These are phyloP conservation scores for Leishmania arabica DNA, from an alignment of 208 protist species.

Conservation along the genomic window DNA sequence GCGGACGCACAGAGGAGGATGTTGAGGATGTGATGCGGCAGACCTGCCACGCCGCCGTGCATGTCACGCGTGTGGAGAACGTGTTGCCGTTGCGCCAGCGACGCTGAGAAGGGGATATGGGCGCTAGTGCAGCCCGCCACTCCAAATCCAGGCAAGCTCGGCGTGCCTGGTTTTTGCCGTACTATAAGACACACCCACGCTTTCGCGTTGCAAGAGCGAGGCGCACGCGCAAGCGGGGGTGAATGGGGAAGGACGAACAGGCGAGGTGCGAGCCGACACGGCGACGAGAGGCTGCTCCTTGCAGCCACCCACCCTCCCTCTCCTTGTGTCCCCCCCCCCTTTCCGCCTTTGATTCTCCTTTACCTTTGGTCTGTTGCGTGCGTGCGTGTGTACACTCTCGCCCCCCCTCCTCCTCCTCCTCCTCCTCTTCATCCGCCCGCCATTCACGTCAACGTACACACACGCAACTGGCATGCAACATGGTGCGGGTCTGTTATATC, in stretches of 20 bases:
- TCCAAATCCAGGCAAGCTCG: background rate
- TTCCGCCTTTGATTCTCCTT: background rate
- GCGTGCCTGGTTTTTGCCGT: background rate
- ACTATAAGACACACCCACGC: background rate
- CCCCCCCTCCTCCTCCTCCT: background rate
- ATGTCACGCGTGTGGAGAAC: conserved; percentile 28
- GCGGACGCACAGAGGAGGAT: background rate
- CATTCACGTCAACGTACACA: background rate
- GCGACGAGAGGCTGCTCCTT: background rate
- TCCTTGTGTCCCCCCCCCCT: background rate
- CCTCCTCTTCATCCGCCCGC: too few species aligned
- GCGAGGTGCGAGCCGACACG: background rate
- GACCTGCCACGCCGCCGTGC: conserved; percentile 22
- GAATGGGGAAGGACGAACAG: background rate
- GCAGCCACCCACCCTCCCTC: background rate
- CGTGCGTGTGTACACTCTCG: background rate
- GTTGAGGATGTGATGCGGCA: conserved; percentile 6
- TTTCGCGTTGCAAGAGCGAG: background rate
- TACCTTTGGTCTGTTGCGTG: background rate
- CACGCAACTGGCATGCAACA: background rate
- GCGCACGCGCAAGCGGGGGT: background rate
- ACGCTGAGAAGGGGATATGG: background rate
- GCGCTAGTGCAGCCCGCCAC: background rate
- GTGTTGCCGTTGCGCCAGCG: conserved; percentile 18
- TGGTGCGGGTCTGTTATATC: background rate